Evolutionary conservation across 495 filamentous ascomycete genomes (phyloP).

Genomic region (Daldinia decipiens): DNA sequence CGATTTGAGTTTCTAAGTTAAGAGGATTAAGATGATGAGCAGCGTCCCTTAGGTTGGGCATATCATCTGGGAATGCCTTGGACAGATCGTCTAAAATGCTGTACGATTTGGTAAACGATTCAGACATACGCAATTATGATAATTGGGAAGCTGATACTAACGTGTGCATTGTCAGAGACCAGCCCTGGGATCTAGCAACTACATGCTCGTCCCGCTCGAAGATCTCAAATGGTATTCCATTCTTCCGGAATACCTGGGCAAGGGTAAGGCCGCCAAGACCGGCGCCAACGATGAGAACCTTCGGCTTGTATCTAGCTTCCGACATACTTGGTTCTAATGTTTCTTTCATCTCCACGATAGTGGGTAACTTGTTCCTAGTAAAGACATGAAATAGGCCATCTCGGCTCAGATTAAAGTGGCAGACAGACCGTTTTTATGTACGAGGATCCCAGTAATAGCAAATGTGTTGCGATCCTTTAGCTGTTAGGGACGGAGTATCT

Average conservation of each 20-base stretch:
- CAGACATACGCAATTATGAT: constrained; percentile 4
- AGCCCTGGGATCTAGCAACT: constrained; percentile 48
- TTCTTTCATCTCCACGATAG: constrained; percentile 31
- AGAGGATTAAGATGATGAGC: constrained; percentile 48
- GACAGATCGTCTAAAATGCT: constrained; percentile 45
- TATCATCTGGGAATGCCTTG: constrained; percentile 50
- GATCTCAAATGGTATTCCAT: constrained; percentile 61
- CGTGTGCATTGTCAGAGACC: constrained; percentile 50
- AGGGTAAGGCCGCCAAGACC: constrained; percentile 63
- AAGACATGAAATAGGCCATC: constrained; percentile 1
- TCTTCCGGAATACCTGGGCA: constrained; percentile 62
- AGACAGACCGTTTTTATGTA: constrained; percentile 24
- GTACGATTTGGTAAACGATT: not conserved
- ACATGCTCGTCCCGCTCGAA: constrained; percentile 61
- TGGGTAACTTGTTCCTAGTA: not conserved
- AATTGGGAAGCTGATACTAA: constrained; percentile 11
- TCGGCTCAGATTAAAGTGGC: constrained; percentile 1
- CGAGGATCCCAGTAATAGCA: not conserved
- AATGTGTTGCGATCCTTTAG: not conserved
- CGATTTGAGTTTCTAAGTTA: constrained; percentile 42
- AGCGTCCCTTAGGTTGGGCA: constrained; percentile 46
- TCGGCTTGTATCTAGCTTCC: constrained; percentile 33
- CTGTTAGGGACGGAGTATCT: constrained; percentile 41
- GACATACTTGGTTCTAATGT: constrained; percentile 30
- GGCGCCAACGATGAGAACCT: constrained; percentile 60